Percentiles rank a stretch among this genome's conserved stretches.
Evolutionary conservation across 768 basidiomycete species (phyloP).

Genomic region (Russula sp.): DNA sequence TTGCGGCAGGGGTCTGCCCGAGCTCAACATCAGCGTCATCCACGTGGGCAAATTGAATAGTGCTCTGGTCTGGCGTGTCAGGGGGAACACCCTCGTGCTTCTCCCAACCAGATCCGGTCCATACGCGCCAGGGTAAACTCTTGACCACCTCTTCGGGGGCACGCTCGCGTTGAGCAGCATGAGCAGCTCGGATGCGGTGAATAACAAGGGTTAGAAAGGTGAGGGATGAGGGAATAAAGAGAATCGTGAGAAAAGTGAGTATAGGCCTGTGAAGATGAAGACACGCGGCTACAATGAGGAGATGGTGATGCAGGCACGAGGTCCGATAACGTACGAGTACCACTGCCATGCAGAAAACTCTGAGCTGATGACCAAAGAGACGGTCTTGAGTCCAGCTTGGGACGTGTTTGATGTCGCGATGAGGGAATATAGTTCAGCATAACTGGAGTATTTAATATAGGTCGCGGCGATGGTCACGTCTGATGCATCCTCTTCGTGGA

Average conservation of each 20-base stretch:
- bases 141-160: conserved; percentile 77
- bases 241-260: conserved; percentile 77
- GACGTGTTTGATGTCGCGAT: conserved; percentile 71
- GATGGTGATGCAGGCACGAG: conserved; percentile 1
- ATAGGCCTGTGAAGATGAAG: conserved; percentile 49
- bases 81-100: conserved; percentile 47
- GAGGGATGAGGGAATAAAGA: conserved; percentile 83
- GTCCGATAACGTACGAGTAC: conserved; percentile 62
- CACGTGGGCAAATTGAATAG: not conserved
- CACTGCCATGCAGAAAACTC: conserved; percentile 86
- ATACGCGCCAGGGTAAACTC: conserved; percentile 73
- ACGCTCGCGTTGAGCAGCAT: conserved; percentile 76
- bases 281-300: conserved; percentile 14
- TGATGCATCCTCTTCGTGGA: conserved; percentile 63
- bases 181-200: conserved; percentile 77
- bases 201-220: conserved; percentile 86
- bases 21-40: conserved; percentile 20
- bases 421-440: conserved; percentile 57
- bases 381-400: conserved; percentile 66
- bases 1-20: conserved; percentile 10
- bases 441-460: conserved; percentile 83
- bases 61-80: not conserved
- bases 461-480: conserved; percentile 80
- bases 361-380: conserved; percentile 69
- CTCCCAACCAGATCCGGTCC: conserved; percentile 77